Evolutionary conservation across 768 basidiomycete genomes (phyloP), one percentile per base, ranked within the genome.

Genomic region (Naganishia friedmannii): DNA sequence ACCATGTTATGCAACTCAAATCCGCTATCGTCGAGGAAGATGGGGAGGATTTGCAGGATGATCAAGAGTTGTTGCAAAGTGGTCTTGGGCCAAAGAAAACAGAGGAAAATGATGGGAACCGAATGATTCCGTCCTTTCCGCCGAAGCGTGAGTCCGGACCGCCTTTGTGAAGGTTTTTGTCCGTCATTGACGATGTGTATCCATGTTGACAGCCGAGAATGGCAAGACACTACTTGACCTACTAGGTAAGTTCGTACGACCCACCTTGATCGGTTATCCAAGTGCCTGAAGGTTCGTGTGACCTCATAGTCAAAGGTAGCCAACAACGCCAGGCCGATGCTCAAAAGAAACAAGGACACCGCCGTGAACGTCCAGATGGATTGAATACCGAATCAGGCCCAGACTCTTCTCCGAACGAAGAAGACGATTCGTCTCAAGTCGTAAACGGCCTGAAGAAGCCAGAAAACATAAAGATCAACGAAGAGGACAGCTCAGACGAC

Each of bases 401-500:
- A 51, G 48, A 23, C 1, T 51, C 48, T n/a, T 26, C 19, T 7
- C 3, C 48, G 48, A 23, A 12, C 48, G 21, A 51, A 51, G n/a
- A 23, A 7, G 23, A 3, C n/a, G 21, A 21, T 21, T 15, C 45
- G 17, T 46, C 45, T 6, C 45, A 6, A 46, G 3, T n/a, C 3
- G n/a, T 23, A 26, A 51, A 51, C 23, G 23, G 13, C 23, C 21
- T n/a, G 17, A 42, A 19, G 5, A 29, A 26, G 48, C 13, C 28
- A 42, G 26, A 37, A 45, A 21, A 48, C 29, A 15, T 12, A 15
- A 3, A 39, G 29, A 32, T 17, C 23, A 21, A 10, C 3, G 19
- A 48, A n/a, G 56, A 58, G 29, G 32, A 51, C 45, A 69, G 34
- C n/a, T 58, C 32, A 29, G n/a, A 42, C 57, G n/a, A n/a, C 12